These are phyloP conservation scores for Tuber aestivum DNA, from an alignment of 495 filamentous ascomycete genomes.

Conservation along the genomic window DNA sequence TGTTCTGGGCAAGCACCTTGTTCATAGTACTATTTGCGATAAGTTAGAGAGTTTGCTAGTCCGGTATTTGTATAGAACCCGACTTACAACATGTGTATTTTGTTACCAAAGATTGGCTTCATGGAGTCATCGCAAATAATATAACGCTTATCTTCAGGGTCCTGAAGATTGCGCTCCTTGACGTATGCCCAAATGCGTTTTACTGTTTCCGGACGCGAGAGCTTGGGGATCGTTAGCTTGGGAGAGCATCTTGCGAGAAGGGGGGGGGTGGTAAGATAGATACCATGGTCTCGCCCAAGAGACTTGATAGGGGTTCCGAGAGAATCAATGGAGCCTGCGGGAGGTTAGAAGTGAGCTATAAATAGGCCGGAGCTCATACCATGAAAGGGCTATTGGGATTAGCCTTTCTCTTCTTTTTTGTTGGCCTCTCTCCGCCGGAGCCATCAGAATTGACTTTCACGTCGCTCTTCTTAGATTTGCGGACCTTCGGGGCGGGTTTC, in stretches of 20 bases:
- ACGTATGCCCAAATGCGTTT: conserved; percentile 95
- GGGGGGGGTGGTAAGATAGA: conserved; percentile 17
- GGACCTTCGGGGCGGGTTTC: conserved; percentile 57
- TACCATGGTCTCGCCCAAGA: conserved; percentile 52
- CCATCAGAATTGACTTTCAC: conserved; percentile 74
- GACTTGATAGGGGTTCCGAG: conserved; percentile 58
- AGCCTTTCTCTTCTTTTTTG: conserved; percentile 59
- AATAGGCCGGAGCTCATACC: conserved; percentile 41
- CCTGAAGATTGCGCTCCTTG: conserved; percentile 77
- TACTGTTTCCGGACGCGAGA: conserved; percentile 89
- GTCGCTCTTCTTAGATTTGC: conserved; percentile 62
- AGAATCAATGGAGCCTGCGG: conserved; percentile 49
- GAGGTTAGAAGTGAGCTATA: conserved; percentile 4
- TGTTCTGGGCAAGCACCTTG: conserved; percentile 63
- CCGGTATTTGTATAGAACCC: background rate
- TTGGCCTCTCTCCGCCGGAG: conserved; percentile 49
- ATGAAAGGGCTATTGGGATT: conserved; percentile 64
- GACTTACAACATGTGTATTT: conserved; percentile 79
- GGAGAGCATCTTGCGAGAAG: background rate
- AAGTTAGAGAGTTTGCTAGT: background rate
- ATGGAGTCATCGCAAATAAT: conserved; percentile 88
- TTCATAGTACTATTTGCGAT: conserved; percentile 35
- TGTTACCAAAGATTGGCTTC: conserved; percentile 75
- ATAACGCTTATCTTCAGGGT: conserved; percentile 81
- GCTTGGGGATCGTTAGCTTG: conserved; percentile 46